Evolutionary conservation across 2,329 filamentous ascomycete genomes (phyloP).

Genomic region (Talaromyces sp.): DNA sequence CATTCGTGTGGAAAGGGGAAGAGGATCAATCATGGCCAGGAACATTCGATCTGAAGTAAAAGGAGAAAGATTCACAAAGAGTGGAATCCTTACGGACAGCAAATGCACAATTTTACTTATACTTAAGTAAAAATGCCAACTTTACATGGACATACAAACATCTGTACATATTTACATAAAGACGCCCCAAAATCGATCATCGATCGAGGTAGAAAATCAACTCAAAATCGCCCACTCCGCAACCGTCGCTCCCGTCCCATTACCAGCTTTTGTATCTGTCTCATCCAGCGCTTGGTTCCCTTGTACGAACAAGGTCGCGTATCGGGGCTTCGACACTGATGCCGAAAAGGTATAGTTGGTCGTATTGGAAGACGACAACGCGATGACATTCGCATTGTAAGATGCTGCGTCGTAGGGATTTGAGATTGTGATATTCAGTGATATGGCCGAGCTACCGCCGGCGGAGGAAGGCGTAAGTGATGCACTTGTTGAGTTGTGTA

Average conservation of each 20-base stretch:
- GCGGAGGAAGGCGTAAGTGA: background rate
- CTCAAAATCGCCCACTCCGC: slow-evolving; percentile 47
- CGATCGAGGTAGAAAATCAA: background rate
- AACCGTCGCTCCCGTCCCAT: slow-evolving; percentile 45
- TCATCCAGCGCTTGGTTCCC: slow-evolving; percentile 40
- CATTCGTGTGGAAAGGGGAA: slow-evolving; percentile 20
- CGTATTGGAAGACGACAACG: slow-evolving; percentile 39
- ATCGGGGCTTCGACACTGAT: slow-evolving; percentile 35
- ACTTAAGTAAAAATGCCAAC: background rate
- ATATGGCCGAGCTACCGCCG: background rate
- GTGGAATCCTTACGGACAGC: background rate
- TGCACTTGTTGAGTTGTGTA: slow-evolving; percentile 46
- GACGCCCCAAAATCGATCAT: background rate
- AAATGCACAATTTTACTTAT: too few relatives aligned
- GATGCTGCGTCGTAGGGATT: slow-evolving; percentile 32
- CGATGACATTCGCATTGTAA: slow-evolving; percentile 33
- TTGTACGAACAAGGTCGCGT: slow-evolving; percentile 43
- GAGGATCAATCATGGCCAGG: slow-evolving; percentile 19
- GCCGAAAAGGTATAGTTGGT: slow-evolving; percentile 38
- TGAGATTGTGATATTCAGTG: slow-evolving; percentile 26
- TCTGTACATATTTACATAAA: background rate
- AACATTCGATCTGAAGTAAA: slow-evolving; percentile 19
- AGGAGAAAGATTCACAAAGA: background rate
- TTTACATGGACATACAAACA: background rate
- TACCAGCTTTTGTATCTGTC: slow-evolving; percentile 29